These are phyloP conservation scores for Yarrowia alimentaria DNA, from an alignment of 805 yeast genomes.

Conservation along the genomic window DNA sequence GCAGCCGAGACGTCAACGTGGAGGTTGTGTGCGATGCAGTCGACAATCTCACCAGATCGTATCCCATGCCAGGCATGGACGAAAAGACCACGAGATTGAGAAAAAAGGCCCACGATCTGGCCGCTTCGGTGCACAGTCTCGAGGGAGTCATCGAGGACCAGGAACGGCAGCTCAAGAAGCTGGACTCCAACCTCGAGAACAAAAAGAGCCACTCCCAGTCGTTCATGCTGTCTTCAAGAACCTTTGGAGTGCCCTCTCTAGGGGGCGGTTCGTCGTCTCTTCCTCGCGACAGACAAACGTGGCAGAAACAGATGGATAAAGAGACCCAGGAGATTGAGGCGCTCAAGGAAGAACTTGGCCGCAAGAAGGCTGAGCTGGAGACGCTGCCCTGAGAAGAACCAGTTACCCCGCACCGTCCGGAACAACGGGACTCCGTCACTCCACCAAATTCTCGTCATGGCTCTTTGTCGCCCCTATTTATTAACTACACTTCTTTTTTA, in stretches of 20 bases:
- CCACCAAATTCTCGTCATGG: too few species aligned
- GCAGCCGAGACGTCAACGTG: conserved; percentile 34
- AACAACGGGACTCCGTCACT: too few species aligned
- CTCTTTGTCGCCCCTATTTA: too few species aligned
- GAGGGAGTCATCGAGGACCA: conserved; percentile 48
- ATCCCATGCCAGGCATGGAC: conserved; percentile 45
- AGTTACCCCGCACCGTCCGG: too few species aligned
- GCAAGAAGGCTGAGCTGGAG: not conserved
- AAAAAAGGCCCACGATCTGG: conserved; percentile 41
- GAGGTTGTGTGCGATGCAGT: conserved; percentile 48
- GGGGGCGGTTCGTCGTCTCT: conserved; percentile 1
- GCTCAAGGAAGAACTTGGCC: conserved; percentile 29
- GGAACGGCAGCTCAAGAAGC: conserved; percentile 41
- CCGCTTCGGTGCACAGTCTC: conserved; percentile 45
- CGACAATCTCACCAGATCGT: conserved; percentile 40
- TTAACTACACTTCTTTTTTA: too few species aligned
- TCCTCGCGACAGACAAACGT: conserved; percentile 28
- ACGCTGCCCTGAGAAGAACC: not conserved
- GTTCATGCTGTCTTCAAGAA: not conserved
- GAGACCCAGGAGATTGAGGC: conserved; percentile 30
- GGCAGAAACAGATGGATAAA: conserved; percentile 29
- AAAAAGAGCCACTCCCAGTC: conserved; percentile 27
- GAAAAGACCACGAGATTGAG: conserved; percentile 36
- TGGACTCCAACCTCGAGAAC: conserved; percentile 29
- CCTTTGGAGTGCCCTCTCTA: conserved; percentile 2